phyloP scores from a whole-genome alignment of 2,329 filamentous ascomycete species.

The Coleophoma eucalyptorum region DNA sequence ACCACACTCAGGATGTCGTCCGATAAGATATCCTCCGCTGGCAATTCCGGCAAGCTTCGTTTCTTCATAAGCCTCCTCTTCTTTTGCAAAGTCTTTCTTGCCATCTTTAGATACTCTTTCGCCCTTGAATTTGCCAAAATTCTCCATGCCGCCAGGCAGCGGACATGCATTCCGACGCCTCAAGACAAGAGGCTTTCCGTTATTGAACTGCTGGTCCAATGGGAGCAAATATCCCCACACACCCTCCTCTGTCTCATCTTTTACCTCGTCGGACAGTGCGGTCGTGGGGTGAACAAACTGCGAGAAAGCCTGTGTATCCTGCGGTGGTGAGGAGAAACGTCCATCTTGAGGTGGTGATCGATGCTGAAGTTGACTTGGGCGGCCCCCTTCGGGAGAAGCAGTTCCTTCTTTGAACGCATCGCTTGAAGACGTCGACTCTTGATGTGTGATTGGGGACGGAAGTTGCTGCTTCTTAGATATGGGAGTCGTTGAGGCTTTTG shows the following conservation, averaged over 20 bases:
- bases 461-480: conserved; percentile 63
- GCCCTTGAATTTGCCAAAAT: conserved; percentile 31
- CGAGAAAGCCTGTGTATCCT: conserved; percentile 75
- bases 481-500: conserved; percentile 47
- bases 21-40: conserved; percentile 84
- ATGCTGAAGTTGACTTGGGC: conserved; percentile 47
- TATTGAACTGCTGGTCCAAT: conserved; percentile 59
- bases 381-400: conserved; percentile 62
- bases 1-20: conserved; percentile 92
- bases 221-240: conserved; percentile 96
- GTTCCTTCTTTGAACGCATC: conserved; percentile 63
- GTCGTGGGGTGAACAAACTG: conserved; percentile 75
- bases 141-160: conserved; percentile 42
- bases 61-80: conserved; percentile 57
- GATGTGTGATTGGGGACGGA: conserved; percentile 75
- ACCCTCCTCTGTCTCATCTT: conserved; percentile 70
- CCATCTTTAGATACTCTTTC: conserved; percentile 35
- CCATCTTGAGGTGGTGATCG: conserved; percentile 35
- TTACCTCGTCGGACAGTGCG: conserved; percentile 73
- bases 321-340: conserved; percentile 55
- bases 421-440: conserved; percentile 58
- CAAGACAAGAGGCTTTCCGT: conserved; percentile 66
- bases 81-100: conserved; percentile 43
- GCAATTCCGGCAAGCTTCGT: conserved; percentile 58
- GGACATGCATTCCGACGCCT: conserved; percentile 71